Evolutionary conservation across 352 stramenopile genomes (phyloP), one percentile per base, ranked within the genome.

Genomic region (Pythium oligandrum): DNA sequence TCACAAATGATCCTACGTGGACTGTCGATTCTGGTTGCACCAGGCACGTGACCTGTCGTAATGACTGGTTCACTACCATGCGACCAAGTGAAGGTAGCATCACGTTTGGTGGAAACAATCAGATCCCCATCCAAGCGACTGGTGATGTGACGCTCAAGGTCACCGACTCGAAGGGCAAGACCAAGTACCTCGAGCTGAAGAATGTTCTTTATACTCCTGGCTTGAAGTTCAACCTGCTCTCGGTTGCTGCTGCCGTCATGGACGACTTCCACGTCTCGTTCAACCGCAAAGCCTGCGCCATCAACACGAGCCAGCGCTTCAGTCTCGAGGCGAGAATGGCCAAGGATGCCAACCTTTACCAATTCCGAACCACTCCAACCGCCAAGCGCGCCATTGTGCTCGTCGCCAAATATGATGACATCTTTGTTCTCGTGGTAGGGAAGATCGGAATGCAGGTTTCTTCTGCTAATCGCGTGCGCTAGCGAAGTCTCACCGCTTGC

Each of bases 401-500:
- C 31, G 31, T 53, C 26, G n/a, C 48, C 48, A 59, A 52, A 33
- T 48, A 35, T 30, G 2, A 51, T 48, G 52, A 43, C 1, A 39
- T 52, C 39, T 36, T 17, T 3, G 44, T 52, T 36, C 52, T 52
- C 52, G 8, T 52, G 7, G 34, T 52, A 4, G 26, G 46, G 38
- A 52, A 59, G 52, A 44, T 48, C n/a, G 44, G n/a, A n/a, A 42
- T 4, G 35, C 37, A 44, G 11, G 49, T 2, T 59, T 62, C 36
- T 55, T 58, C 37, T 67, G 55, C 31, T 32, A 31, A 37, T 43
- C 54, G 5, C 59, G 60, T 44, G 52, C 30, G 40, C 54, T 67
- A 57, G 60, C 55, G 40, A 68, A 64, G 52, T 68, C 54, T 10
- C 51, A 64, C 31, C 55, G 55, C 52, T 26, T 42, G 11, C 42